Evolutionary conservation across 371 early-diverging fungal species (phyloP), one percentile per base, ranked within the genome.

Genomic region (Blakeslea trispora): DNA sequence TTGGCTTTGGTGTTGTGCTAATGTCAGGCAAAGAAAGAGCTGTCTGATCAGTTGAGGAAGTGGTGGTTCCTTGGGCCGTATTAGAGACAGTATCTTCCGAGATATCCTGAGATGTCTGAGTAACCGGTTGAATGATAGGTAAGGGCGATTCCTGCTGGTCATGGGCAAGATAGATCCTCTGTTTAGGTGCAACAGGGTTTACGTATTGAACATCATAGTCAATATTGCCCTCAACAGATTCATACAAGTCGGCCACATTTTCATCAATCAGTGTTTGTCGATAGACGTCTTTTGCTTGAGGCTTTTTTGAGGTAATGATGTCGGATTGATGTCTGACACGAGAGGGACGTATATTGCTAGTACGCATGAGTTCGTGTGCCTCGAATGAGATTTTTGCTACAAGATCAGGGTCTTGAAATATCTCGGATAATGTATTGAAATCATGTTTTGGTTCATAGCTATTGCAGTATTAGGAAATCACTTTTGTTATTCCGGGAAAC

Each of bases 281-380:
- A 13, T 42, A 34, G 1, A 77, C 77, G 21, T 77, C 74, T 42
- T 72, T 74, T 14, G 77, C 77, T 48, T 77, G 77, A 3, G 77
- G 74, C 40, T 64, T 67, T 32, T 41, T 59, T 4, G 15, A 39
- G 5, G 23, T 60, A 18, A 55, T 19, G 19, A 55, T 21, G 32
- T 59, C 48, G 0, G 22, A 34, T 7, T 32, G 17, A 9, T 45
- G n/a, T 24, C 66, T 42, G 17, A 48, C 43, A 1, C 66, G 60
- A 31, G 46, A 32, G 1, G 21, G 10, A 2, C 45, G 22, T 15
- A 28, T 45, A 4, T 6, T 31, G 13, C 15, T 37, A 28, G 17
- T 10, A 1, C 28, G 48, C 22, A 56, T 35, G 9, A 49, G 42
- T 0, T 18, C 19, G 14, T 50, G 10, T 1, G 37, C n/a, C 1